Base-by-base conservation (phyloP, 768 basidiomycete genomes). In the Lentinula lateritia region DNA sequence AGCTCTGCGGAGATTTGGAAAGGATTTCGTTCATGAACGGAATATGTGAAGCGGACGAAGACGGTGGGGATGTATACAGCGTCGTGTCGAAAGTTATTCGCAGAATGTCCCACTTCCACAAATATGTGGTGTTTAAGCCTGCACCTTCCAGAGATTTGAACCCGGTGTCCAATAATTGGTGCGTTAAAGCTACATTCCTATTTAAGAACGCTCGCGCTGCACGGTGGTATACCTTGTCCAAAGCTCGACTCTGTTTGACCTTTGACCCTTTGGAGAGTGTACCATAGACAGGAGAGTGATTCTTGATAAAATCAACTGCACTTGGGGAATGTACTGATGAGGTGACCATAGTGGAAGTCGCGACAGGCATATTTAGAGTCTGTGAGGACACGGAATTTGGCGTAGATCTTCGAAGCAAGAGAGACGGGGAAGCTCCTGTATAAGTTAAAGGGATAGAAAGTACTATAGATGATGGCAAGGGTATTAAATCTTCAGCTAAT, bases 91-190 rank as follows among this genome's bases (percentile, higher is more conserved):
- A 80, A 0, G 91, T 93, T 64, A 94, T 88, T 28, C 92, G 82
- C 6, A 94, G 84, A 60, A 94, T 85, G 67, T 94, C 92, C 92
- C 92, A 94, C 75, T 92, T 93, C 60, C 86, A 79, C 4, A 84
- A 76, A 12, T 70, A 66, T 7, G 66, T 38, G 6, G 62, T 62
- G 36, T 65, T 58, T 8, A 18, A 53, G 35, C 23, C 64, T 5
- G 76, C 83, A 3, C 78, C 76, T 15, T 69, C 78, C 63, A 94
- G 67, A 36, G 90, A 72, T 8, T 82, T 68, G 70, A 92, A 91
- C 0, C 90, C 92, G 7, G 89, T 83, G 46, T 81, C 75, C 32
- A 93, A 69, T 38, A 93, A 77, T 3, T 85, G 80, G 60, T 87
- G 74, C 0, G 91, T 87, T 45, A 89, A 79, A n/a, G 76, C 67